Conservation (phyloP, 108 stramenopile species). For the Cylindrotheca fusiformis region DNA sequence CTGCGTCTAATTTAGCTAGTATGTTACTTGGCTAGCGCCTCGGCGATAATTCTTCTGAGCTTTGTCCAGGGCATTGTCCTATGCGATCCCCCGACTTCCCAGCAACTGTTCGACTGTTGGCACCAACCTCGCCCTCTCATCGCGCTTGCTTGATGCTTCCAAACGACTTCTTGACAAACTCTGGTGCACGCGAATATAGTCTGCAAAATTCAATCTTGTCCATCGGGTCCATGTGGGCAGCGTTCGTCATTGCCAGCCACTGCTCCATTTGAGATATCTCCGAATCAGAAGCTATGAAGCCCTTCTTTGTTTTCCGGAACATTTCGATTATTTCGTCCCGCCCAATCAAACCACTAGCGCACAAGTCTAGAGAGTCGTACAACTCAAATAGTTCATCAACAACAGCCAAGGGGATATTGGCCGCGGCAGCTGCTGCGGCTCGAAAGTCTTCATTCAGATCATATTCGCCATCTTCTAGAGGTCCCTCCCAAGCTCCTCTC, state of each 20-base stretch:
- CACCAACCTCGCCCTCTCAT: too few species aligned
- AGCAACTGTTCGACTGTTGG: too few species aligned
- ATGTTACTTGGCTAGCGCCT: too few species aligned
- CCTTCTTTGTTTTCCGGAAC: constrained; percentile 19
- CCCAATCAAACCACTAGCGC: constrained; percentile 18
- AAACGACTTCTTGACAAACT: constrained; percentile 24
- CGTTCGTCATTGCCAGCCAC: constrained; percentile 15
- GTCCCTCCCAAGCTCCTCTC: constrained; percentile 14
- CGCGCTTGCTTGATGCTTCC: background rate
- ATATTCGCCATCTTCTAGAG: constrained; percentile 1
- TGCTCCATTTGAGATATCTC: constrained; percentile 30
- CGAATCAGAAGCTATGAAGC: constrained; percentile 25
- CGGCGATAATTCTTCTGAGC: too few species aligned
- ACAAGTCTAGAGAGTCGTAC: constrained; percentile 26
- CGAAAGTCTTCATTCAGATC: constrained; percentile 14
- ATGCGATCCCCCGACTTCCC: too few species aligned
- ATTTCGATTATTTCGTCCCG: constrained; percentile 22
- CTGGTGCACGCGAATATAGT: constrained; percentile 37
- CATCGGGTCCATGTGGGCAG: constrained; percentile 21
- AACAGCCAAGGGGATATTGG: constrained; percentile 14
- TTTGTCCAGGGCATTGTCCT: too few species aligned
- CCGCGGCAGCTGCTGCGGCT: constrained; percentile 18
- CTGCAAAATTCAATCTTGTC: constrained; percentile 31
- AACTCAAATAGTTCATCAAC: constrained; percentile 31
- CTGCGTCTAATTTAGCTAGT: too few species aligned